Base-by-base conservation (phyloP, 148 eudicot species). In the Amaranthus hypochondriacus region DNA sequence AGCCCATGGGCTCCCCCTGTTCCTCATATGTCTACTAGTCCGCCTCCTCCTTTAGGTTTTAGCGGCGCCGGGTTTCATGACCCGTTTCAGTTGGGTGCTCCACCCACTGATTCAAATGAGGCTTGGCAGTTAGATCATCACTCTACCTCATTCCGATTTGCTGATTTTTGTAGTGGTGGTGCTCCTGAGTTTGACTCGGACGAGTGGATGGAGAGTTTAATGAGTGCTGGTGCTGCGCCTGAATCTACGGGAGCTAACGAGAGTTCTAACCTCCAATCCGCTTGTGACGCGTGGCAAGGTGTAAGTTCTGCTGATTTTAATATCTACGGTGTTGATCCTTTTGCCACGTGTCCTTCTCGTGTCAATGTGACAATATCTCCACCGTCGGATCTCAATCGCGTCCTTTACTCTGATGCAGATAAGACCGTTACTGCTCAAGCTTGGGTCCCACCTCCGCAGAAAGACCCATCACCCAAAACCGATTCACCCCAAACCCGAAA, bases 181-280 rank as follows among this genome's bases (percentile, higher is more conserved):
- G 83, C 76, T 2, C 85, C 71, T 3, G 92, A 89, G 75, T 92
- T 92, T 56, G 96, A 92, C 56, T 89, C 97, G 4, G 98, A 94
- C 21, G 95, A 89, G 69, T 94, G 98, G 98, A 90, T 94, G 97
- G 97, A 94, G 79, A 86, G 82, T 75, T 75, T 94, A 5, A 91
- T 94, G 66, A 86, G 81, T 48, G 87, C 76, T 56, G 87, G 72
- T 63, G 87, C 78, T 71, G 85, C 79, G 44, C 87, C 80, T 58
- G 86, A 70, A 56, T 80, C 80, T 69, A 83, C 76, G 11, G 80
- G 84, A 1, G 72, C 21, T 85, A 76, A 9, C 5, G 85, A 3
- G 1, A n/a, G 11, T 28, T 60, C 63, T 8, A 60, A 59, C 63
- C 63, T 60, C 42, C 85, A 77, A 18, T 71, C 86, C 6, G 74